These are phyloP conservation scores for Cyclostephanos tholiformis DNA, from an alignment of 108 stramenopile genomes.

Conservation along the genomic window DNA sequence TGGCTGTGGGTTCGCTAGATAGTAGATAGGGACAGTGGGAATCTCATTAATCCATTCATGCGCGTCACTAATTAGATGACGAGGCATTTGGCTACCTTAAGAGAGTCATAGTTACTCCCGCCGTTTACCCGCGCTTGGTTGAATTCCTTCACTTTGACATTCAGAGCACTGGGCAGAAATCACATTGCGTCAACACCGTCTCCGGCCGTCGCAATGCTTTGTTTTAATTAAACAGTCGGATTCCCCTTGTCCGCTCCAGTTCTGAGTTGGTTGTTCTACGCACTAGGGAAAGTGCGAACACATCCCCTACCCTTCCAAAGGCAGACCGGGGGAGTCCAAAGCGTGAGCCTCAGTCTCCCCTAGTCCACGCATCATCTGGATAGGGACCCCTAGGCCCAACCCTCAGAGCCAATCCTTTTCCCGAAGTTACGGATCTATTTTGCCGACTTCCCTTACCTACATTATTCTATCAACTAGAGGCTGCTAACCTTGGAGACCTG, in stretches of 20 bases:
- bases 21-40: conserved; percentile 97
- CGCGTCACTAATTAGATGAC: conserved; percentile 90
- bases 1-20: conserved; percentile 97
- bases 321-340: conserved; percentile 63
- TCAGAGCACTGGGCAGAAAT: conserved; percentile 91
- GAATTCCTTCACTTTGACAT: conserved; percentile 90
- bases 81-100: conserved; percentile 96
- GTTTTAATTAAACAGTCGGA: conserved; percentile 92
- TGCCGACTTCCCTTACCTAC: conserved; percentile 88
- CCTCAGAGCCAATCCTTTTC: conserved; percentile 90
- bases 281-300: conserved; percentile 53
- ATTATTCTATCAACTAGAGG: conserved; percentile 94
- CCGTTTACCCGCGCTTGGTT: conserved; percentile 89
- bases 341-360: conserved; percentile 71
- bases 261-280: conserved; percentile 84
- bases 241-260: conserved; percentile 90
- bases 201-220: conserved; percentile 87
- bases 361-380: conserved; percentile 62
- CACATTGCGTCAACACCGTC: conserved; percentile 90
- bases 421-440: conserved; percentile 90
- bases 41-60: conserved; percentile 93
- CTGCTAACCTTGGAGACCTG: conserved; percentile 88
- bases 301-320: conserved; percentile 59
- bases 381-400: conserved; percentile 78
- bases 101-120: conserved; percentile 97